These are phyloP conservation scores for Malus hybrid DNA, from an alignment of 331 rosid species.

Conservation along the genomic window DNA sequence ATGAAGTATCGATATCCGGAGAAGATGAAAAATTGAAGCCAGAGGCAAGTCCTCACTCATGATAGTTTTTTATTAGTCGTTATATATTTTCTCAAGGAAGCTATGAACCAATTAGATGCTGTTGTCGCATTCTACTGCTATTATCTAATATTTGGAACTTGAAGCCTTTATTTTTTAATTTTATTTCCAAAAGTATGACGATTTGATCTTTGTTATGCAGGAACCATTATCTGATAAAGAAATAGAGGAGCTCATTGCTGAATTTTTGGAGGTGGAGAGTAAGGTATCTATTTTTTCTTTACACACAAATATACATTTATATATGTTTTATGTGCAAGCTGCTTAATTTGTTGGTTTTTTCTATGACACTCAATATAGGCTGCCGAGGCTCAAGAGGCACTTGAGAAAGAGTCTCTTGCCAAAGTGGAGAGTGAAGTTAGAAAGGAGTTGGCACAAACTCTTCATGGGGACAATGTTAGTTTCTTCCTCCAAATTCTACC, in stretches of 20 bases:
- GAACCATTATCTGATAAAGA: constrained; percentile 77
- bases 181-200: neutral
- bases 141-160: neutral
- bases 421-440: constrained; percentile 87
- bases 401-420: constrained; percentile 90
- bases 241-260: constrained; percentile 67
- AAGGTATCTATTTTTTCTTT: constrained; percentile 47
- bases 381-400: constrained; percentile 99
- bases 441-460: constrained; percentile 69
- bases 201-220: constrained; percentile 42
- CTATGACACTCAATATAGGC: constrained; percentile 62
- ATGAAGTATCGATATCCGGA: constrained; percentile 56
- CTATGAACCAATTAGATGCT: neutral
- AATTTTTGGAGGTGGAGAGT: constrained; percentile 89
- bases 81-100: neutral
- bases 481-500: constrained; percentile 15
- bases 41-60: constrained; percentile 40
- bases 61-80: neutral
- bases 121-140: neutral
- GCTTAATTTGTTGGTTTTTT: neutral
- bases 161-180: neutral
- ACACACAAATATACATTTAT: neutral
- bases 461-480: constrained; percentile 69
- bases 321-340: neutral
- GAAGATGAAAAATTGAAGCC: constrained; percentile 36